Conservation (phyloP, 116 monocot genomes). For the Posidonia oceanica region DNA sequence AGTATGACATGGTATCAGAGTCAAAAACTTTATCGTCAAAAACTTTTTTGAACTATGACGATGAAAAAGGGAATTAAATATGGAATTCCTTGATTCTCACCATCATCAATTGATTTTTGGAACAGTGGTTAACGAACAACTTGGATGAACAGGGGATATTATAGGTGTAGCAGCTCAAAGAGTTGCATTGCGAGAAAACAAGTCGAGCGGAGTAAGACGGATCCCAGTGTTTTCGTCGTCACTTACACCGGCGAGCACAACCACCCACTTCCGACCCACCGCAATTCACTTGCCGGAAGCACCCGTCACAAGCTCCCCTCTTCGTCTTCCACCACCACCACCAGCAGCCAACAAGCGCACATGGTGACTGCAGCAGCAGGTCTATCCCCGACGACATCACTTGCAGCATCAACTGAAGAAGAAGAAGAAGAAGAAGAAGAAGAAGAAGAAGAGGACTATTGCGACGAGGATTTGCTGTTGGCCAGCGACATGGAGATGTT, state of each 20-base stretch:
- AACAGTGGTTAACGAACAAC: no score
- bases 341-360: not conserved
- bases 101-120: not conserved
- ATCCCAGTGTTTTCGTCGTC: conserved; percentile 1
- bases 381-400: not conserved
- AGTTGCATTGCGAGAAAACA: conserved; percentile 9
- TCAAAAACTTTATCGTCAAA: no score
- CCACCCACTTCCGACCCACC: conserved; percentile 4
- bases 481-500: conserved; percentile 8
- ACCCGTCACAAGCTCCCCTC: conserved; percentile 1
- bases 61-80: no score
- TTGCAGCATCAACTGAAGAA: not conserved
- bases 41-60: no score
- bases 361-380: not conserved
- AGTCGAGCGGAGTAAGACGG: conserved; percentile 8
- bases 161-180: conserved; percentile 11
- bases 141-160: conserved; percentile 7
- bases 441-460: conserved; percentile 1
- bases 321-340: not conserved
- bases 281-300: conserved; percentile 10
- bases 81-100: no score
- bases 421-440: conserved; percentile 8
- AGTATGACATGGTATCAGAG: no score
- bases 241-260: conserved; percentile 11
- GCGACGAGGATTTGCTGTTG: conserved; percentile 7